phyloP scores from a whole-genome alignment of 345 rosid genomes.

The Citrus unshiu region DNA sequence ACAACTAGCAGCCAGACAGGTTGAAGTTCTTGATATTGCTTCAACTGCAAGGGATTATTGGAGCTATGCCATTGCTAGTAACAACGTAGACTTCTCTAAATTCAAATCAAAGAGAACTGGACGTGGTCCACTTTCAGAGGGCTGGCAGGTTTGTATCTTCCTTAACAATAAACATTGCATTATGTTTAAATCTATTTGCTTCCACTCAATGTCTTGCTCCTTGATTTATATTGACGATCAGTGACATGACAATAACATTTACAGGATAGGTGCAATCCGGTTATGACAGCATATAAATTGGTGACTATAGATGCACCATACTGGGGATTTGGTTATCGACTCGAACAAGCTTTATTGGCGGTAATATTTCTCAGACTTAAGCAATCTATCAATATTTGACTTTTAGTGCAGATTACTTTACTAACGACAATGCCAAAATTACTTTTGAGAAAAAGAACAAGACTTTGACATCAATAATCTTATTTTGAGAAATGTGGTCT shows the following conservation, averaged over 20 bases:
- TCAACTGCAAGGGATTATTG: slow-evolving; percentile 59
- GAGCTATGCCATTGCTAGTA: slow-evolving; percentile 53
- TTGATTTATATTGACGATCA: not conserved
- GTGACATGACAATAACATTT: slow-evolving; percentile 12
- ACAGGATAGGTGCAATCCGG: slow-evolving; percentile 58
- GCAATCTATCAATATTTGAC: not conserved
- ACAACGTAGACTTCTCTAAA: slow-evolving; percentile 41
- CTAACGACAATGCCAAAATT: not conserved
- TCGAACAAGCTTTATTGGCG: slow-evolving; percentile 66
- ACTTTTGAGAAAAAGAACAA: no score
- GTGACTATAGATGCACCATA: slow-evolving; percentile 68
- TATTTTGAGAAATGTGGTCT: not conserved
- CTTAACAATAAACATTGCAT: not conserved
- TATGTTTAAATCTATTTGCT: not conserved
- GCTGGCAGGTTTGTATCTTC: slow-evolving; percentile 59
- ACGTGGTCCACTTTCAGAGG: slow-evolving; percentile 62
- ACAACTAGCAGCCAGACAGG: slow-evolving; percentile 48
- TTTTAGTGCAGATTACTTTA: not conserved
- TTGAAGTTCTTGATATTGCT: slow-evolving; percentile 58
- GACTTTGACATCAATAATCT: not conserved
- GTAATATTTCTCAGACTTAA: slow-evolving; percentile 30
- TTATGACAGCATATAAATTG: slow-evolving; percentile 72
- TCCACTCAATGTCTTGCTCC: not conserved
- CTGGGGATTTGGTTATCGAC: slow-evolving; percentile 72
- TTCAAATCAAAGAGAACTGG: slow-evolving; percentile 51